A percentile compares a stretch with the other conserved stretches of the same genome.
These are phyloP conservation scores for Populus simonii DNA, from an alignment of 345 rosid genomes.

Conservation along the genomic window DNA sequence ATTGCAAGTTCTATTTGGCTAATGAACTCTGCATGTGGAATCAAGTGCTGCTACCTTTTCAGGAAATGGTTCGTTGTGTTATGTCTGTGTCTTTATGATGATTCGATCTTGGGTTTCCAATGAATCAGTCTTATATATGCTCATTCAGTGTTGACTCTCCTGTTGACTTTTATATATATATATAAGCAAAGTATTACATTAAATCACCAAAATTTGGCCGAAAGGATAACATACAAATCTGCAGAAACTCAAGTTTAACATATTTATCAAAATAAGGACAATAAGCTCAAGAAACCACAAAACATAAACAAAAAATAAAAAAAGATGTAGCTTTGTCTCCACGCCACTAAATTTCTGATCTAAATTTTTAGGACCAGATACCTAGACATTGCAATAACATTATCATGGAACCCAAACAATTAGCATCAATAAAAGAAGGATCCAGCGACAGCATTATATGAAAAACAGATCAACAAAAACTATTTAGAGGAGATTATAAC, in stretches of 20 bases:
- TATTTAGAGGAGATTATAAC: too few species aligned
- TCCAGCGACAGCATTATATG: background rate
- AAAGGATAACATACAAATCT: background rate
- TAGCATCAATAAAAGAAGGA: background rate
- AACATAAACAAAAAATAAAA: background rate
- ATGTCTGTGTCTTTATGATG: background rate
- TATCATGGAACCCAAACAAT: background rate
- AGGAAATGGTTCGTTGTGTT: background rate
- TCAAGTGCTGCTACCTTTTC: too few species aligned
- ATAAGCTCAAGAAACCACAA: background rate
- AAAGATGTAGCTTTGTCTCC: background rate
- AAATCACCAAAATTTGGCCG: background rate
- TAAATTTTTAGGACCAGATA: background rate
- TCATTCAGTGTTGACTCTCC: background rate
- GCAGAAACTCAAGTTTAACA: background rate
- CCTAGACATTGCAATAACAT: background rate
- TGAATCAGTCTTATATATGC: background rate
- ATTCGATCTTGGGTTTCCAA: background rate
- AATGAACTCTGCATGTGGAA: background rate
- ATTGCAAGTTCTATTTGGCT: background rate
- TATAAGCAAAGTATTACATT: background rate
- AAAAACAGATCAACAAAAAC: background rate
- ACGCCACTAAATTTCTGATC: background rate
- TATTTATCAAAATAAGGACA: background rate
- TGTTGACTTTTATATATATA: background rate